A percentile compares a stretch with the other conserved stretches of the same genome.
Conservation (phyloP, 345 rosid genomes). For the Eucalyptus guilfoylei region DNA sequence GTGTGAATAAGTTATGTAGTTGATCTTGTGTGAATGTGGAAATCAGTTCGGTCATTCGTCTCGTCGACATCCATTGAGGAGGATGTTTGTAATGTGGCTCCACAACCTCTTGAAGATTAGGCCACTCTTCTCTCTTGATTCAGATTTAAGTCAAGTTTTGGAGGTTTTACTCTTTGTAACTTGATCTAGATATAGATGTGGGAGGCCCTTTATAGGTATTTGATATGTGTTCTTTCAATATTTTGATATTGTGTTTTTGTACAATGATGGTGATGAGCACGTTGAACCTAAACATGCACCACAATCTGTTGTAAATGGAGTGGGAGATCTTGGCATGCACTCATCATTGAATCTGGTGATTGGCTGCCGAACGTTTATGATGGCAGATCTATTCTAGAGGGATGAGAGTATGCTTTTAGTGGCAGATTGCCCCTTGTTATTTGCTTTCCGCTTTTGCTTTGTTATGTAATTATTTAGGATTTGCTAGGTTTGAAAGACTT, state of each 20-base stretch:
- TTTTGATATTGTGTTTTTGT: neutral
- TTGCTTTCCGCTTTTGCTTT: neutral
- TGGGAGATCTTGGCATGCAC: neutral
- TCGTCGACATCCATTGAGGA: neutral
- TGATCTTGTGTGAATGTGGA: neutral
- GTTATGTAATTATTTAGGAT: neutral
- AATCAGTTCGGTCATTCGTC: fast-evolving
- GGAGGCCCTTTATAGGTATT: neutral
- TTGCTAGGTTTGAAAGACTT: neutral
- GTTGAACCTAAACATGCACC: neutral
- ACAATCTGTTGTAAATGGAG: fast-evolving
- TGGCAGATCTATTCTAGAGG: fast-evolving
- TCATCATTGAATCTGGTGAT: neutral
- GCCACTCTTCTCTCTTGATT: neutral
- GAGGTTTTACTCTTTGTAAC: neutral
- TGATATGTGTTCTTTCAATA: neutral
- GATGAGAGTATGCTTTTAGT: neutral
- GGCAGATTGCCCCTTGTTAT: too few species aligned
- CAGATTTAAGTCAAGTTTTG: neutral
- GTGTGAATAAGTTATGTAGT: neutral
- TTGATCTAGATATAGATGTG: neutral
- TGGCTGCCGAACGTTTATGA: fast-evolving
- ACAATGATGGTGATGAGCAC: fast-evolving
- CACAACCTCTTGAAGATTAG: neutral
- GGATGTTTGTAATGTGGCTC: neutral